Conservation (phyloP, 1,284 basidiomycete genomes). For the Hortiboletus rubellus region DNA sequence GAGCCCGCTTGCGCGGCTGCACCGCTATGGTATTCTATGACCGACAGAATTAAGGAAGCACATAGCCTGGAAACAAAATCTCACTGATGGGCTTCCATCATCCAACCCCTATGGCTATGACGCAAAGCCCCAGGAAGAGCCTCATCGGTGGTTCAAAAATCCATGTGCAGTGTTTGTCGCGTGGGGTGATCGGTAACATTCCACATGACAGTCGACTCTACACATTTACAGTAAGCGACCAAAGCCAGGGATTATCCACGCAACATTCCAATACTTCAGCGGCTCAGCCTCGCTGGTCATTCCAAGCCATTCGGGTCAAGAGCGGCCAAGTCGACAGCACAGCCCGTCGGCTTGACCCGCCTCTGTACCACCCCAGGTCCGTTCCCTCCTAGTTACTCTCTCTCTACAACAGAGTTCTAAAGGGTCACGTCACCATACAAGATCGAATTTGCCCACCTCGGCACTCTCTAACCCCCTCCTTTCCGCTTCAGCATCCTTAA, state of each 20-base stretch:
- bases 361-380: neutral
- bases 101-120: neutral
- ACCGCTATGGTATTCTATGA: neutral
- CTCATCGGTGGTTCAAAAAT: no score
- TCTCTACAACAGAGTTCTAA: neutral
- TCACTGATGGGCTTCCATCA: neutral
- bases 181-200: no score
- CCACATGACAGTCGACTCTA: no score
- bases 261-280: no score
- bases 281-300: no score
- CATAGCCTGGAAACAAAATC: neutral
- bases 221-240: no score
- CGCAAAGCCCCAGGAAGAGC: no score
- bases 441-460: neutral
- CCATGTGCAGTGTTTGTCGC: no score
- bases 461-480: neutral
- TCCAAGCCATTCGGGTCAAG: neutral
- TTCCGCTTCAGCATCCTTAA: constrained; percentile 2
- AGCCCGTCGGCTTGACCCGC: neutral
- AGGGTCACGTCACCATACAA: neutral
- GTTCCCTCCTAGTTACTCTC: neutral
- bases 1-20: neutral
- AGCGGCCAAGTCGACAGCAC: neutral
- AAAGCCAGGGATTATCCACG: no score
- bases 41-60: neutral